A percentile compares a stretch with the other conserved stretches of the same genome.
phyloP scores from a whole-genome alignment of 2,329 filamentous ascomycete species.

The Zymoseptoria passerinii region DNA sequence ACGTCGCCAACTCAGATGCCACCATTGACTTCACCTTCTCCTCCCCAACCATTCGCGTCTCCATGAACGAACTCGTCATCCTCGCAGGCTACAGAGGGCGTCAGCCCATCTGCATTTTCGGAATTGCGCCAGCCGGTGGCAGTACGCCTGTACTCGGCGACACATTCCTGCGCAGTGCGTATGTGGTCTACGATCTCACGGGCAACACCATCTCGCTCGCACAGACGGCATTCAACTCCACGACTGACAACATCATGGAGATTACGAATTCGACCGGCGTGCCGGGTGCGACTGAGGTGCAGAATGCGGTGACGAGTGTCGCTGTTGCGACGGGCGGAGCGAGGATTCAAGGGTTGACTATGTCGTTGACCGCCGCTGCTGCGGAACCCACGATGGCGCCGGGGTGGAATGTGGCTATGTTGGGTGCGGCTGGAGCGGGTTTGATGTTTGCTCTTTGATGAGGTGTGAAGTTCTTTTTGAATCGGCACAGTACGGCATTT shows the following conservation, averaged over 20 bases:
- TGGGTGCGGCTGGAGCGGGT: slow-evolving; percentile 23
- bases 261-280: slow-evolving; percentile 45
- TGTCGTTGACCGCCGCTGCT: slow-evolving; percentile 8
- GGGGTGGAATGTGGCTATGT: slow-evolving; percentile 20
- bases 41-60: slow-evolving; percentile 46
- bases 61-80: slow-evolving; percentile 49
- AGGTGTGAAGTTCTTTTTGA: neutral
- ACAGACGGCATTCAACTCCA: slow-evolving; percentile 53
- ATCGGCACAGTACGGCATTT: neutral
- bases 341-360: slow-evolving; percentile 25
- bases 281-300: slow-evolving; percentile 46
- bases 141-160: slow-evolving; percentile 49
- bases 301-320: slow-evolving; percentile 43
- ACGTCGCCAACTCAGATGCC: slow-evolving; percentile 39
- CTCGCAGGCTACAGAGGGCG: slow-evolving; percentile 36
- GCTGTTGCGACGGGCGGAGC: slow-evolving; percentile 38
- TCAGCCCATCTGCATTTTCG: slow-evolving; percentile 40
- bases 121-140: slow-evolving; percentile 44
- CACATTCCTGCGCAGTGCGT: slow-evolving; percentile 55
- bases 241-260: slow-evolving; percentile 44
- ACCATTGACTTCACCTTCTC: slow-evolving; percentile 52
- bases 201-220: slow-evolving; percentile 55
- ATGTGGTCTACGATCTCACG: slow-evolving; percentile 54
- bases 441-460: slow-evolving; percentile 13
- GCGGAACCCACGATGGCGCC: slow-evolving; percentile 21